Conservation (phyloP, 305 asterid genomes). For the Ajuga reptans region DNA sequence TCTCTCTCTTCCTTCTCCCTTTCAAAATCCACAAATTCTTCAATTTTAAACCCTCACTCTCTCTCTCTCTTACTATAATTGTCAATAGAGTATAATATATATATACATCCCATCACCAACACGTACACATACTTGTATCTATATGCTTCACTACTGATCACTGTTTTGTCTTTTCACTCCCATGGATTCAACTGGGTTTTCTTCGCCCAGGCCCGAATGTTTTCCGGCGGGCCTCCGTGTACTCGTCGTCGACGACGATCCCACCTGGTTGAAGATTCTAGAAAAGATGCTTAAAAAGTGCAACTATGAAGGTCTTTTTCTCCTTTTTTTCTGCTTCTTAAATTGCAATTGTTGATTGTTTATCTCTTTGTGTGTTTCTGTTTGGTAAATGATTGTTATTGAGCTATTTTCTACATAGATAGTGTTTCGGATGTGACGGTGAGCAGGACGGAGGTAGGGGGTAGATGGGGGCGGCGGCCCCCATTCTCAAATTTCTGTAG, state of each 20-base stretch:
- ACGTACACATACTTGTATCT: constrained; percentile 12
- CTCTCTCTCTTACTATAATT: constrained; percentile 21
- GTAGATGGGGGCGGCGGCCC: no score
- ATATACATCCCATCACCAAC: constrained; percentile 9
- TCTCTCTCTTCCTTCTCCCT: constrained; percentile 23
- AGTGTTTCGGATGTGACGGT: constrained; percentile 4
- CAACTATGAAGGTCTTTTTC: constrained; percentile 60
- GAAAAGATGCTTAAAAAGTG: constrained; percentile 94
- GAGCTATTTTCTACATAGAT: not conserved
- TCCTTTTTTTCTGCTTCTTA: not conserved
- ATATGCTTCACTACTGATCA: constrained; percentile 24
- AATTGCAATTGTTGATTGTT: constrained; percentile 18
- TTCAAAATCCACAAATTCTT: constrained; percentile 24
- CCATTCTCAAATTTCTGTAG: no score
- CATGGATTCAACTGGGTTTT: constrained; percentile 58
- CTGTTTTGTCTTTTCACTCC: constrained; percentile 16
- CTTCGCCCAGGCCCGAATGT: constrained; percentile 51
- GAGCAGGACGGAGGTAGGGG: not conserved
- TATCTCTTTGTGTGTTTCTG: not conserved
- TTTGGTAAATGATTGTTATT: not conserved
- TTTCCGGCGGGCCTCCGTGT: constrained; percentile 88
- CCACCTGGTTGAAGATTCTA: constrained; percentile 90
- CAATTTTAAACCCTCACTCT: constrained; percentile 7
- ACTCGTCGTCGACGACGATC: constrained; percentile 92
- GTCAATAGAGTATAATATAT: constrained; percentile 14